A percentile compares a stretch with the other conserved stretches of the same genome.
Evolutionary conservation across 805 yeast genomes (phyloP).

Genomic region (Wickerhamomyces hampshirensis): DNA sequence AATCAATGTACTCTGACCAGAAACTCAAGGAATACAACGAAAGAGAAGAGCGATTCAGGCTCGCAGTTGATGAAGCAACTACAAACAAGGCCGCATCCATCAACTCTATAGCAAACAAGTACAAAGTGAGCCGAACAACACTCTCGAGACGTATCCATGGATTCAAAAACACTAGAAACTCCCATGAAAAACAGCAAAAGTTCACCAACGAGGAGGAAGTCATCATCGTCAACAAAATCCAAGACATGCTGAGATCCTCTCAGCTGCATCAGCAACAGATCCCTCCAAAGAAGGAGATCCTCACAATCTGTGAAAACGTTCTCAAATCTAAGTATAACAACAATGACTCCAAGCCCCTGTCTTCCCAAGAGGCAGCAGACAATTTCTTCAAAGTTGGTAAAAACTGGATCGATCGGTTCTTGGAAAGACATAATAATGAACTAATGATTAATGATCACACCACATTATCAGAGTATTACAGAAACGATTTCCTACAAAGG

Average conservation of each 20-base stretch:
- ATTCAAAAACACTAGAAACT: slow-evolving; percentile 25
- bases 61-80: slow-evolving; percentile 25
- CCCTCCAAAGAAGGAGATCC: slow-evolving; percentile 24
- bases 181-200: slow-evolving; percentile 27
- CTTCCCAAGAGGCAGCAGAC: slow-evolving; percentile 11
- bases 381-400: slow-evolving; percentile 24
- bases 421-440: slow-evolving; percentile 25
- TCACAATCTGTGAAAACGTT: slow-evolving; percentile 21
- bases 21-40: slow-evolving; percentile 27
- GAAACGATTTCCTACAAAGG: slow-evolving; percentile 23
- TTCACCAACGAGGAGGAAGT: slow-evolving; percentile 25
- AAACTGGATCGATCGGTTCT: slow-evolving; percentile 26
- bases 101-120: slow-evolving; percentile 27
- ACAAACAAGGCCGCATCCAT: slow-evolving; percentile 23
- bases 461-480: slow-evolving; percentile 24
- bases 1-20: slow-evolving; percentile 21
- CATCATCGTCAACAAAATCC: slow-evolving; percentile 18
- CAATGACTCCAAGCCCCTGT: no score
- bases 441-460: slow-evolving; percentile 19
- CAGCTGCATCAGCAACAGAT: slow-evolving; percentile 15
- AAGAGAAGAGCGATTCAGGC: slow-evolving; percentile 25
- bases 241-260: slow-evolving; percentile 13
- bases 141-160: slow-evolving; percentile 26
- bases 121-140: slow-evolving; percentile 23
- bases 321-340: slow-evolving; percentile 20